Percentiles rank a stretch among this genome's conserved stretches.
Evolutionary conservation across 345 rosid genomes (phyloP).

Genomic region (Salix koriyanagi): DNA sequence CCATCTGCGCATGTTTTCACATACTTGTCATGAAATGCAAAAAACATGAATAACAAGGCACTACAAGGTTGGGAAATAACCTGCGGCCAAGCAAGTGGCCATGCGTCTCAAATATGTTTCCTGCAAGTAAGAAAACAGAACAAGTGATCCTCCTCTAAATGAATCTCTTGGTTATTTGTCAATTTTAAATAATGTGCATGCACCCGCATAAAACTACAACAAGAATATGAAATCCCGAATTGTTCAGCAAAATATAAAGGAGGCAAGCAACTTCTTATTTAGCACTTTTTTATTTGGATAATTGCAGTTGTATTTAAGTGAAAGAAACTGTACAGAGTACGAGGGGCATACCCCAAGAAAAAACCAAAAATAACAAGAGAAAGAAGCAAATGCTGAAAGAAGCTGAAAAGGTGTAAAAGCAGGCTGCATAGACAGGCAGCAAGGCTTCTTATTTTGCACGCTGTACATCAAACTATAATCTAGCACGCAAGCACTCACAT

Average conservation of each 20-base stretch:
- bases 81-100: constrained; percentile 81
- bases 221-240: neutral
- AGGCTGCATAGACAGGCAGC: neutral
- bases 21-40: constrained; percentile 7
- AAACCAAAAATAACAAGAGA: too few species aligned
- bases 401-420: too few species aligned
- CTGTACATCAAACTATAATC: neutral
- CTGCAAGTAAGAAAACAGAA: constrained; percentile 35
- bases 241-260: neutral
- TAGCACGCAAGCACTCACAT: too few species aligned
- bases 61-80: constrained; percentile 29
- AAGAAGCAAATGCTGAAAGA: too few species aligned
- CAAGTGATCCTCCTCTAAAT: neutral
- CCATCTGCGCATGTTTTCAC: constrained; percentile 56
- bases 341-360: too few species aligned
- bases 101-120: constrained; percentile 75
- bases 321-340: too few species aligned
- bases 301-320: too few species aligned
- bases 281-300: neutral
- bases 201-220: neutral
- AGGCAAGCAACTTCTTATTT: neutral
- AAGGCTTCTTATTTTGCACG: neutral
- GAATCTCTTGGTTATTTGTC: neutral
- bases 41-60: neutral
- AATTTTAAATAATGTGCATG: neutral